phyloP scores from a whole-genome alignment of 1,139 yeast species.

The Kodamaea anthophila region DNA sequence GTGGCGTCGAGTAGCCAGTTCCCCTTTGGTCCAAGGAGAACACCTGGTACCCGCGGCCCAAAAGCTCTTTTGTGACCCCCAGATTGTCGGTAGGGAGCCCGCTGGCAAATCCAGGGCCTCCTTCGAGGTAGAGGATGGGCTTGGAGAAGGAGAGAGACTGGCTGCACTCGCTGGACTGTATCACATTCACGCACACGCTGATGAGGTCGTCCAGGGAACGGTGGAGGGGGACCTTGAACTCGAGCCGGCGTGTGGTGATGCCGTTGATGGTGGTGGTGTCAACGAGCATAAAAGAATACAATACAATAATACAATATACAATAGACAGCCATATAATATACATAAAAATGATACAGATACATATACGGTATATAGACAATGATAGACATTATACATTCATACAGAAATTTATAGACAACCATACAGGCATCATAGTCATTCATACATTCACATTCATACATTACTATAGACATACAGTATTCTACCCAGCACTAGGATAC shows the following conservation, averaged over 20 bases:
- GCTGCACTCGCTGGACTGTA: conserved; percentile 19
- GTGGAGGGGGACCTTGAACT: conserved; percentile 22
- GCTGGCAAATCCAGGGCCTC: conserved; percentile 55
- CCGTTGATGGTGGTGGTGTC: conserved; percentile 26
- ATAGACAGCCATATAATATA: no score
- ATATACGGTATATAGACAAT: no score
- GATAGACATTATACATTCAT: no score
- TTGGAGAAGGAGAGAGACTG: conserved; percentile 25
- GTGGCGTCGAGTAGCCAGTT: conserved; percentile 46
- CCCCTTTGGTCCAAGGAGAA: conserved; percentile 54
- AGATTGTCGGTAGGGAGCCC: conserved; percentile 30
- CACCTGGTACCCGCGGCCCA: conserved; percentile 42
- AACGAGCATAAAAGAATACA: no score
- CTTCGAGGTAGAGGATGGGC: conserved; percentile 43
- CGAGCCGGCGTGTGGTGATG: conserved; percentile 12
- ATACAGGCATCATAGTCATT: no score
- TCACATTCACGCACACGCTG: conserved; percentile 28
- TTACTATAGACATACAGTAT: no score
- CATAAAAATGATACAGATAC: no score
- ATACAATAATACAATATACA: no score
- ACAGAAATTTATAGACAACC: no score
- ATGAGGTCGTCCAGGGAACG: conserved; percentile 13
- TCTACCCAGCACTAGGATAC: no score
- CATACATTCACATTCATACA: no score
- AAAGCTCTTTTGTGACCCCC: conserved; percentile 31